These are phyloP conservation scores for Prunus mira DNA, from an alignment of 306 rosid genomes.

Conservation along the genomic window DNA sequence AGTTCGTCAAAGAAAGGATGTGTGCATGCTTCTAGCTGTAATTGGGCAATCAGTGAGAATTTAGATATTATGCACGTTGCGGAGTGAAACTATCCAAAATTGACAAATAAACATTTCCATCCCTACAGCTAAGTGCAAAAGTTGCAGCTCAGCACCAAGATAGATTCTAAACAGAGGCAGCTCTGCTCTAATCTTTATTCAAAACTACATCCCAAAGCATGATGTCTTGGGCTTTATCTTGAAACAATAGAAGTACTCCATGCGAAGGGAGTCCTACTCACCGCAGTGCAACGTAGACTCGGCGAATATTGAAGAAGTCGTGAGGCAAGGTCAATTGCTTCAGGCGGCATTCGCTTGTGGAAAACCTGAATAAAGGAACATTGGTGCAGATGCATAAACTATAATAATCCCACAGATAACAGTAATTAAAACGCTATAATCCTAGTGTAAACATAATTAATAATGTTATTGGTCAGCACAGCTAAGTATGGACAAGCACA, in stretches of 20 bases:
- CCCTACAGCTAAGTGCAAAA: conserved; percentile 3
- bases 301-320: conserved; percentile 99
- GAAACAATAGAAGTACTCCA: not conserved
- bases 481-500: not conserved
- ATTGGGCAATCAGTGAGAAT: conserved; percentile 21
- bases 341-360: conserved; percentile 94
- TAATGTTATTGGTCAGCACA: not conserved
- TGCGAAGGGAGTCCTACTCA: conserved; percentile 35
- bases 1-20: conserved; percentile 95
- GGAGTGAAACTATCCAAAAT: conserved; percentile 5
- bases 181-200: not conserved
- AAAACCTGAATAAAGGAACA: conserved; percentile 61
- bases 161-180: conserved; percentile 12
- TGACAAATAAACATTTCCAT: conserved; percentile 5
- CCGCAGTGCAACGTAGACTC: conserved; percentile 87
- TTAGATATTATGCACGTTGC: not conserved
- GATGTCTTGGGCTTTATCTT: conserved; percentile 4
- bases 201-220: not conserved
- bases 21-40: conserved; percentile 89
- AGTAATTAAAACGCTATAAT: not conserved
- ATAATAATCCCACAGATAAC: not conserved
- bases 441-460: not conserved
- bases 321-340: conserved; percentile 96
- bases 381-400: conserved; percentile 8
- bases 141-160: conserved; percentile 2